These are phyloP conservation scores for Eimeria falciformis DNA, from an alignment of 169 alveolate genomes.

Conservation along the genomic window DNA sequence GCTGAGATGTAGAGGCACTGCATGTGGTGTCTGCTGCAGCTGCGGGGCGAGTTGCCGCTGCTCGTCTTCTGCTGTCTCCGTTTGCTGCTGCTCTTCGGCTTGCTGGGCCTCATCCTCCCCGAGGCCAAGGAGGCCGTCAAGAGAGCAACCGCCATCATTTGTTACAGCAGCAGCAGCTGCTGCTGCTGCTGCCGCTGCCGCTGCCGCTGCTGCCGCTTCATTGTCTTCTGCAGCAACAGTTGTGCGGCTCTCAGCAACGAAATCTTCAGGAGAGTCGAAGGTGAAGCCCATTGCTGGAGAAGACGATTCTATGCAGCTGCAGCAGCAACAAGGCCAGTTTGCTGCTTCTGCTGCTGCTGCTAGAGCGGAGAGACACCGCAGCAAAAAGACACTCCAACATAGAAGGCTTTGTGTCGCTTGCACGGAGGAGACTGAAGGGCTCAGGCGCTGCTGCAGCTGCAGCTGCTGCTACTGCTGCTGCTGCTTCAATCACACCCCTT, in stretches of 20 bases:
- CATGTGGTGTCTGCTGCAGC: conserved; percentile 3
- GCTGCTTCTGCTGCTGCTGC: background rate
- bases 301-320: background rate
- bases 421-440: too few relatives aligned
- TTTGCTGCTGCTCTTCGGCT: background rate
- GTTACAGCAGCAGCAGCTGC: conserved; percentile 30
- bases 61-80: background rate
- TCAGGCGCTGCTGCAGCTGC: background rate
- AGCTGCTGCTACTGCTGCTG: conserved; percentile 42
- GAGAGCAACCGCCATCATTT: background rate
- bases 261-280: too few relatives aligned
- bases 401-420: too few relatives aligned
- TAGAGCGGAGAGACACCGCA: background rate
- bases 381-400: too few relatives aligned
- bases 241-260: background rate
- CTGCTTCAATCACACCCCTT: too few relatives aligned
- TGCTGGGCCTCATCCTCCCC: background rate
- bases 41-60: background rate
- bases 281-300: too few relatives aligned
- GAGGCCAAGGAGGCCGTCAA: conserved; percentile 30
- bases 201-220: background rate
- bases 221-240: background rate
- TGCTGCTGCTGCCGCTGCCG: background rate
- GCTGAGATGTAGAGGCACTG: too few relatives aligned
- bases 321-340: background rate